phyloP scores from a whole-genome alignment of 176 grass and related monocot genomes.

The Eremochloa ophiuroides region DNA sequence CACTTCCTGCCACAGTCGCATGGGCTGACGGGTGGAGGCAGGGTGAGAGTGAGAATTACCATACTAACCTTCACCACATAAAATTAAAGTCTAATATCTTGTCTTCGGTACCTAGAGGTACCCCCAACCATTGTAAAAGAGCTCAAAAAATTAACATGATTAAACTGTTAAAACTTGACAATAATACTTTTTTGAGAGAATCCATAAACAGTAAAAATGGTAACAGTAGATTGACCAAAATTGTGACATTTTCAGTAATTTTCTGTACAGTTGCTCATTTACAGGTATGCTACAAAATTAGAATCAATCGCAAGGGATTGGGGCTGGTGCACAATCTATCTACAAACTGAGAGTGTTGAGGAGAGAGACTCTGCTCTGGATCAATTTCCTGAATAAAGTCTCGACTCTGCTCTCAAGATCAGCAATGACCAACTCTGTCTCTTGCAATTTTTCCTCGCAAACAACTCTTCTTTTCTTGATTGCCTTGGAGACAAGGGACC shows the following conservation, averaged over 20 bases:
- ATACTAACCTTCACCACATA: no score
- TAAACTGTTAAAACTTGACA: background rate
- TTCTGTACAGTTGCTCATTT: conserved; percentile 28
- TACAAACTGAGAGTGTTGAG: conserved; percentile 47
- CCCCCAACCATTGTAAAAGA: no score
- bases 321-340: conserved; percentile 23
- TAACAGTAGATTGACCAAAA: conserved; percentile 3
- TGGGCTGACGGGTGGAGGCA: no score
- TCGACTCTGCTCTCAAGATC: conserved; percentile 39
- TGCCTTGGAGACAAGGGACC: conserved; percentile 45
- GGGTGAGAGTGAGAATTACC: no score
- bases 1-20: no score
- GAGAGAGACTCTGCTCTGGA: conserved; percentile 57
- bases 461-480: conserved; percentile 41
- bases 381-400: conserved; percentile 40
- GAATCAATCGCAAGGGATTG: conserved; percentile 13
- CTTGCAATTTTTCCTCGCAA: conserved; percentile 33
- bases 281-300: conserved; percentile 12
- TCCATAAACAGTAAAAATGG: background rate
- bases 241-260: background rate
- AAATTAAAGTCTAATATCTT: no score
- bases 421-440: conserved; percentile 32
- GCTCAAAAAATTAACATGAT: background rate
- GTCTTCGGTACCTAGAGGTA: no score
- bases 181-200: background rate